Evolutionary conservation across 176 grass and related monocot genomes (phyloP).

Genomic region (Ampelocalamus luodianensis): DNA sequence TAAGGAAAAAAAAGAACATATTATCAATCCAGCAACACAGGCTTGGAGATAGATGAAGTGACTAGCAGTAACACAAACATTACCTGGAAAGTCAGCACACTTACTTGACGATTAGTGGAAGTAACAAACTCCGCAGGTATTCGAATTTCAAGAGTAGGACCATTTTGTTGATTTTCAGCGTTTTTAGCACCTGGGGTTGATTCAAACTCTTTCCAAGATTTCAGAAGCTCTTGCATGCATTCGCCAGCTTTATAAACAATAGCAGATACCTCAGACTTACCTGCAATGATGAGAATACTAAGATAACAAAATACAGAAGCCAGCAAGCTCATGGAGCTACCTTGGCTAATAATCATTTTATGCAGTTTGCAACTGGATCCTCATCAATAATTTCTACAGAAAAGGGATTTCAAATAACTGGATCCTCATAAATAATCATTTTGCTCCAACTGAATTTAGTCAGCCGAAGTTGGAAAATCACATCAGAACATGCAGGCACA

Average conservation of each 20-base stretch:
- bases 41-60: constrained; percentile 18
- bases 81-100: constrained; percentile 21
- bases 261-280: constrained; percentile 71
- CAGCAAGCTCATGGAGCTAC: not conserved
- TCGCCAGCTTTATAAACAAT: constrained; percentile 94
- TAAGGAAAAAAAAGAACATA: not conserved
- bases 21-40: not conserved
- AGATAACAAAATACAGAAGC: constrained; percentile 35
- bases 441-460: constrained; percentile 23
- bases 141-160: constrained; percentile 75
- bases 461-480: not conserved
- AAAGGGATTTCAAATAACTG: constrained; percentile 26
- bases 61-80: not conserved
- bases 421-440: constrained; percentile 1
- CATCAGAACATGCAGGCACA: not conserved
- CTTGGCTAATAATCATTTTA: constrained; percentile 14
- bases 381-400: constrained; percentile 4
- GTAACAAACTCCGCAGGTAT: constrained; percentile 90
- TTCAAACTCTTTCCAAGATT: constrained; percentile 90
- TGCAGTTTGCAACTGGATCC: constrained; percentile 27
- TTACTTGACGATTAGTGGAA: constrained; percentile 87
- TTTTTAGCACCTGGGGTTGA: constrained; percentile 63
- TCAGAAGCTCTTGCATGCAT: constrained; percentile 92
- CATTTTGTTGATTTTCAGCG: constrained; percentile 58
- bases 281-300: constrained; percentile 48